phyloP scores from a whole-genome alignment of 1,284 basidiomycete genomes.

The Xerocomus amazonicus region DNA sequence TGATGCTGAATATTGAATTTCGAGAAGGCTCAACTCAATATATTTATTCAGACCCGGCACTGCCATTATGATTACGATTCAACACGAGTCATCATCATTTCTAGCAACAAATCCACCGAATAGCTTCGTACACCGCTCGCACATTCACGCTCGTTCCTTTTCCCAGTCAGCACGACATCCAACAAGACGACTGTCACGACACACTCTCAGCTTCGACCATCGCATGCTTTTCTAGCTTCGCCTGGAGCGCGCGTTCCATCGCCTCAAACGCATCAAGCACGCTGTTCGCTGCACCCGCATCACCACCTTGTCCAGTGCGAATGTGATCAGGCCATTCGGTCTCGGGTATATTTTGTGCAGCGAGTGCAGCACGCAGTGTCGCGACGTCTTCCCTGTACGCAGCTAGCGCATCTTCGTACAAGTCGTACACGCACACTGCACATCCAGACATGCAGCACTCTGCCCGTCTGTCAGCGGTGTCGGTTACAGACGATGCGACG shows the following conservation, averaged over 20 bases:
- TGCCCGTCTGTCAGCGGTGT: slow-evolving; percentile 26
- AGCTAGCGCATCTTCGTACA: slow-evolving; percentile 77
- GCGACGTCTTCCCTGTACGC: slow-evolving; percentile 58
- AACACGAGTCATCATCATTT: no score
- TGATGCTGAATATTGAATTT: no score
- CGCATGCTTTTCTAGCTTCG: slow-evolving; percentile 36
- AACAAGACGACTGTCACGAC: slow-evolving; percentile 22
- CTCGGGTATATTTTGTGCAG: slow-evolving; percentile 47
- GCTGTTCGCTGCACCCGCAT: slow-evolving; percentile 22
- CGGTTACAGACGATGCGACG: neutral
- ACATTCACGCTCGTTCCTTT: slow-evolving; percentile 7
- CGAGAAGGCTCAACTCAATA: neutral
- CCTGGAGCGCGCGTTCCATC: slow-evolving; percentile 54
- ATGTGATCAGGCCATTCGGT: slow-evolving; percentile 63
- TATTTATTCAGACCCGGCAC: neutral
- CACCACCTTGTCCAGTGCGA: slow-evolving; percentile 9
- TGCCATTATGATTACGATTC: neutral
- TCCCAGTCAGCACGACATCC: slow-evolving; percentile 8
- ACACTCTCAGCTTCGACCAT: slow-evolving; percentile 35
- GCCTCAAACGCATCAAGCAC: slow-evolving; percentile 61
- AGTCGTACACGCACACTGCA: slow-evolving; percentile 83
- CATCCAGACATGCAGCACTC: slow-evolving; percentile 94
- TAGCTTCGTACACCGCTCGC: slow-evolving; percentile 19
- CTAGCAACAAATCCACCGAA: slow-evolving; percentile 16
- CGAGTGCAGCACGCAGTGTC: slow-evolving; percentile 50